Evolutionary conservation across 495 filamentous ascomycete genomes (phyloP), one percentile per base, ranked within the genome.

Genomic region (Rostrohypoxylon terebratum): DNA sequence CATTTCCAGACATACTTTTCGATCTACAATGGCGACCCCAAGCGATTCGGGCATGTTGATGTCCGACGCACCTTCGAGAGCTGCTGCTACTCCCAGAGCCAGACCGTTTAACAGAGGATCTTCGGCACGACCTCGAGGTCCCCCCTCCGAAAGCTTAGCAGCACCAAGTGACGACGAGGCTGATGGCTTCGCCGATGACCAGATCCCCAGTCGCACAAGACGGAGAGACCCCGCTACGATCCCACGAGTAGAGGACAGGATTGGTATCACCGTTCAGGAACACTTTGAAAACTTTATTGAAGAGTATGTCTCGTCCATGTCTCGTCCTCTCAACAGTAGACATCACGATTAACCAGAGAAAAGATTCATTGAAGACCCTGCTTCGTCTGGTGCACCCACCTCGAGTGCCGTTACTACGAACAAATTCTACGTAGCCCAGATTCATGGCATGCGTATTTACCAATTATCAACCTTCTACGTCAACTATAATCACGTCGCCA

Each of bases 341-440:
- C 61, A 38, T 58, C 33, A 23, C 2, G 31, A 63, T 25, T 72
- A 20, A 72, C 63, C 8, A 34, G n/a, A 2, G 1, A 36, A 45
- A 68, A 94, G 91, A 61, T 94, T 87, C 77, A 84, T 91, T 25
- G 94, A 97, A 74, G 92, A 96, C 23, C 90, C 91, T 3, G 83
- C 85, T 4, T 85, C 89, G 4, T 94, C 93, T 10, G 89, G 86
- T 11, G 90, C 91, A 10, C 92, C 92, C 1, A 86, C 89, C 0
- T 94, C 94, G 21, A 92, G 90, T 74, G 89, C 89, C 31, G 79
- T 88, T 20, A 90, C 90, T 21, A 96, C 91, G 20, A 92, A 97
- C 79, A 96, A 93, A 78, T 98, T 98, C 84, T 99, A 99, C 80
- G 87, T 99, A 72, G 93, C 93, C 16, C 96, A 97, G 78, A 96